Conservation (phyloP, 179 eudicot genomes). For the Drosera spatulata region DNA sequence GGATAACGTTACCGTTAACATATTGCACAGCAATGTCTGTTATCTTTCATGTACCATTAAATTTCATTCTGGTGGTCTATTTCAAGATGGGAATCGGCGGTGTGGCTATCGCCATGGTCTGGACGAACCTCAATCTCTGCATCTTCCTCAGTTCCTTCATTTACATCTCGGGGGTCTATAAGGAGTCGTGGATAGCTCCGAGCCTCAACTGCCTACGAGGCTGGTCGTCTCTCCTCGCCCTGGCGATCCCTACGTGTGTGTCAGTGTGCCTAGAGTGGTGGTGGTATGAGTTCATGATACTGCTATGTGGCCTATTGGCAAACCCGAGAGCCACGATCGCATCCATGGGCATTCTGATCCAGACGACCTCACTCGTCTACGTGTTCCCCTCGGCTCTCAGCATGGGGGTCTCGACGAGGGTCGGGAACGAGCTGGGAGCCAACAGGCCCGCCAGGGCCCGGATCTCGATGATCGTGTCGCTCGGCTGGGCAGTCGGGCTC, state of each 20-base stretch:
- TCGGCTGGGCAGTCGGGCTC: slow-evolving; percentile 24
- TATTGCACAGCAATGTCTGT: slow-evolving; percentile 41
- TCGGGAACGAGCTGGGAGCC: slow-evolving; percentile 52
- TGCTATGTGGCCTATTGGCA: slow-evolving; percentile 40
- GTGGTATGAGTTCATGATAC: slow-evolving; percentile 71
- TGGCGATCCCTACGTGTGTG: slow-evolving; percentile 46
- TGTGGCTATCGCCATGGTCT: slow-evolving; percentile 45
- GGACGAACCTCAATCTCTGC: slow-evolving; percentile 46
- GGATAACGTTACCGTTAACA: slow-evolving; percentile 49
- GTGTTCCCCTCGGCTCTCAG: slow-evolving; percentile 54
- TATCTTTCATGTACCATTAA: slow-evolving; percentile 38
- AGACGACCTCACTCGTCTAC: slow-evolving; percentile 49
- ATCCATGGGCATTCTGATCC: slow-evolving; percentile 60
- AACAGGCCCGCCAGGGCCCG: slow-evolving; percentile 38
- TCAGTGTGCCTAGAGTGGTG: slow-evolving; percentile 75
- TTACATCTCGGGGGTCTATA: slow-evolving; percentile 33
- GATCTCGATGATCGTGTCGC: slow-evolving; percentile 35
- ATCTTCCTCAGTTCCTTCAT: slow-evolving; percentile 23
- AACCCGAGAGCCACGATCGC: slow-evolving; percentile 54
- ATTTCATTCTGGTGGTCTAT: slow-evolving; percentile 35
- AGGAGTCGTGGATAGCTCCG: slow-evolving; percentile 46
- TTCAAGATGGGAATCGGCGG: slow-evolving; percentile 44
- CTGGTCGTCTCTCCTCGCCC: slow-evolving; percentile 38
- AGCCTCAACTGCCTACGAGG: slow-evolving; percentile 43
- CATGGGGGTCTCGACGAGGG: slow-evolving; percentile 56